A percentile compares a stretch with the other conserved stretches of the same genome.
Evolutionary conservation across 805 yeast species (phyloP).

Genomic region (Maudiozyma pseudohumilis): DNA sequence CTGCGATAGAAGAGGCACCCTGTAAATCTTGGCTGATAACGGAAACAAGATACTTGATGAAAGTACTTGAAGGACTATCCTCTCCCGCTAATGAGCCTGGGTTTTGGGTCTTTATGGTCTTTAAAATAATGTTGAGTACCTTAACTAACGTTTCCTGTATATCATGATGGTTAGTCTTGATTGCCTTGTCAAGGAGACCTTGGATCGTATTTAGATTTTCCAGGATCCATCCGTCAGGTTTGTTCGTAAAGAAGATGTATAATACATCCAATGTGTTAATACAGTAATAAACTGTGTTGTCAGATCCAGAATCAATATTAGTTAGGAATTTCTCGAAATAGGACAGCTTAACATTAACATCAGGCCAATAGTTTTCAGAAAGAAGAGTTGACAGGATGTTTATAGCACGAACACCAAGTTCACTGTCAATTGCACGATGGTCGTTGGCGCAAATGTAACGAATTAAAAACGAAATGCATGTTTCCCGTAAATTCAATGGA

Average conservation of each 20-base stretch:
- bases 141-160: slow-evolving; percentile 77
- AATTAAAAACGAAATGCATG: slow-evolving; percentile 80
- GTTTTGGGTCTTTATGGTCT: slow-evolving; percentile 46
- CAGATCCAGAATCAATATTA: slow-evolving; percentile 62
- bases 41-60: slow-evolving; percentile 49
- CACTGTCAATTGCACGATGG: slow-evolving; percentile 75
- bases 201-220: slow-evolving; percentile 61
- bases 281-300: slow-evolving; percentile 65
- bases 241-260: slow-evolving; percentile 72
- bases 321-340: slow-evolving; percentile 83
- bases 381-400: slow-evolving; percentile 66
- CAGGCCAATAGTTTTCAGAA: slow-evolving; percentile 73
- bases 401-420: slow-evolving; percentile 71
- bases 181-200: slow-evolving; percentile 65
- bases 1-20: slow-evolving; percentile 68
- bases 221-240: slow-evolving; percentile 67
- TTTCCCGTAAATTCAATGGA: slow-evolving; percentile 75
- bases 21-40: slow-evolving; percentile 72
- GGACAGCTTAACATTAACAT: slow-evolving; percentile 73
- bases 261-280: slow-evolving; percentile 87
- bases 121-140: slow-evolving; percentile 58
- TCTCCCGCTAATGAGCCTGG: slow-evolving; percentile 41
- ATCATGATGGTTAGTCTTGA: slow-evolving; percentile 75
- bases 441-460: slow-evolving; percentile 81
- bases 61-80: slow-evolving; percentile 53